Evolutionary conservation across 805 yeast species (phyloP), one percentile per base, ranked within the genome.

Genomic region (Lachancea sp.): DNA sequence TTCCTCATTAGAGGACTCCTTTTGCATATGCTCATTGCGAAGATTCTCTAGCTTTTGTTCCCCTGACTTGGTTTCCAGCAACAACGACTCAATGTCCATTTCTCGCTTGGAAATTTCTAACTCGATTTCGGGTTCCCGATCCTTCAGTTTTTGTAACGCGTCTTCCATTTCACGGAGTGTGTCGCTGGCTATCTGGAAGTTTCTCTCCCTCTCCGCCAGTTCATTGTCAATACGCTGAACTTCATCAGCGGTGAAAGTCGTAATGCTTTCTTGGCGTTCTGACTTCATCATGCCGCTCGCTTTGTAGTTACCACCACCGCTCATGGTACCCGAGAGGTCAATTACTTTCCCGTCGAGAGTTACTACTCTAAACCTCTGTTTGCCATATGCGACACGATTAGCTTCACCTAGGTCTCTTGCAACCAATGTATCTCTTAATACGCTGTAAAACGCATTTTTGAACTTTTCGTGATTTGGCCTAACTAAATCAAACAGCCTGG

Each of bases 291-390:
- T 80, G 5, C 97, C 98, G 37, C 73, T 73, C 13, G 74, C 71
- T 7, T 71, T 74, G 29, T 73, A 68, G 40, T 71, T 74, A 39
- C 97, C 98, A 64, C 99, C 99, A 52, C 99, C 99, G 34, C 95
- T 78, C 80, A 94, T 80, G 1, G 97, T 85, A 61, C 99, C 99
- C 2, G 95, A 83, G 12, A 81, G 78, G 53, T 89, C 97, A 42
- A 92, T 90, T 17, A 92, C 67, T 51, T 87, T 83, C 18, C 99
- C 99, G 59, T 85, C 95, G 7, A 88, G 60, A 0, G 97, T 88
- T 0, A 94, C 97, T 18, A 90, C 97, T 51, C 95, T 74, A 72
- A 77, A 84, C 52, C 97, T 69, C 50, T 70, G 77, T 13, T 70
- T 68, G 1, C 95, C 92, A 65, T 82, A 90, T 0, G 98, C 97